Evolutionary conservation across 352 stramenopile species (phyloP).

Genomic region (Globisporangium irregulare): DNA sequence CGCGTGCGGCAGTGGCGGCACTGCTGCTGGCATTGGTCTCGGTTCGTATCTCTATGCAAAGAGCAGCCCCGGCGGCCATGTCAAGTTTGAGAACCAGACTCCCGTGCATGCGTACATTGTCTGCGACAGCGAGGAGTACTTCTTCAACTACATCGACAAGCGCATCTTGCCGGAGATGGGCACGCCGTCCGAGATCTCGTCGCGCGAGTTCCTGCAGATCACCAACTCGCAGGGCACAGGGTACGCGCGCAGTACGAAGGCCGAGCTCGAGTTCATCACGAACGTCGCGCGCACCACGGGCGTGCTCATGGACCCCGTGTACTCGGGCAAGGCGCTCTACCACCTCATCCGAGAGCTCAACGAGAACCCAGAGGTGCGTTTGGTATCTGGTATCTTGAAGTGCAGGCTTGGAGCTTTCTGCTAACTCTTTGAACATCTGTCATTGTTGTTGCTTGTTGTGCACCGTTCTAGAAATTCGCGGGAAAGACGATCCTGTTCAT

Average conservation of each 20-base stretch:
- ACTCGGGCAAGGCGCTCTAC: slow-evolving; percentile 85
- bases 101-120: slow-evolving; percentile 83
- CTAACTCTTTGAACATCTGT: neutral
- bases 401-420: neutral
- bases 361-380: slow-evolving; percentile 40
- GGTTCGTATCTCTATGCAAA: slow-evolving; percentile 68
- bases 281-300: slow-evolving; percentile 68
- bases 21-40: slow-evolving; percentile 69
- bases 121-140: slow-evolving; percentile 84
- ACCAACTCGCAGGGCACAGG: slow-evolving; percentile 78
- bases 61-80: neutral
- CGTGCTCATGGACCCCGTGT: slow-evolving; percentile 84
- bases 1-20: slow-evolving; percentile 80
- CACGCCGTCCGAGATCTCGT: slow-evolving; percentile 39
- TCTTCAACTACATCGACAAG: slow-evolving; percentile 76
- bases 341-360: slow-evolving; percentile 80
- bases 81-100: slow-evolving; percentile 39
- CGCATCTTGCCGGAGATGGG: slow-evolving; percentile 76
- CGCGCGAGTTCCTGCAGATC: slow-evolving; percentile 71
- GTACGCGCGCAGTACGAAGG: slow-evolving; percentile 75
- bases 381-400: neutral
- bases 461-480: slow-evolving; percentile 58
- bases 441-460: neutral
- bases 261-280: slow-evolving; percentile 77
- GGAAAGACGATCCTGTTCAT: slow-evolving; percentile 88